Conservation (phyloP, 805 yeast species). For the Zygosaccharomyces lentus region DNA sequence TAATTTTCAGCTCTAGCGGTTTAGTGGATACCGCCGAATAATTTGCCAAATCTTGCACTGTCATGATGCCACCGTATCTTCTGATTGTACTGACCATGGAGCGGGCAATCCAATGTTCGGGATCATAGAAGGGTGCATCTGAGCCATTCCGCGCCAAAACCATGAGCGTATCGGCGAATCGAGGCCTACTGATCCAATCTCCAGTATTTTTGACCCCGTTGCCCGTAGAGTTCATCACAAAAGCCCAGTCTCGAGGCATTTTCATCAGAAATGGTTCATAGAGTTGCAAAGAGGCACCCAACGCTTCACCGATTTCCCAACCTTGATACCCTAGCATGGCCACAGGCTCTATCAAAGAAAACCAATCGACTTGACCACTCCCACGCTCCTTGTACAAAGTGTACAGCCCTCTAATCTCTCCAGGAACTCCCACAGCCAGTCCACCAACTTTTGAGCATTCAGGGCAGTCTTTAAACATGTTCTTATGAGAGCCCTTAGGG, state of each 20-base stretch:
- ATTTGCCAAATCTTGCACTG: constrained; percentile 57
- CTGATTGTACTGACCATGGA: constrained; percentile 49
- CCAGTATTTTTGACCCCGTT: constrained; percentile 46
- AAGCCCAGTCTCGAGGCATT: constrained; percentile 49
- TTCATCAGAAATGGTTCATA: constrained; percentile 36
- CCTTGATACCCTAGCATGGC: constrained; percentile 62
- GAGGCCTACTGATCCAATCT: constrained; percentile 55
- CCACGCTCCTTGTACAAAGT: constrained; percentile 57
- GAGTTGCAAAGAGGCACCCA: constrained; percentile 42
- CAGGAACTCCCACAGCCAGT: constrained; percentile 84
- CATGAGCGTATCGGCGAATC: constrained; percentile 62
- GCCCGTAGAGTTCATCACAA: constrained; percentile 40
- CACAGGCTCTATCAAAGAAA: constrained; percentile 69
- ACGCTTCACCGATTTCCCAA: constrained; percentile 47
- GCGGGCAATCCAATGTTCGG: constrained; percentile 67
- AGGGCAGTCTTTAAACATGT: constrained; percentile 53
- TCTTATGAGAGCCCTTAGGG: constrained; percentile 54
- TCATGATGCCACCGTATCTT: constrained; percentile 62
- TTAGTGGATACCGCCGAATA: constrained; percentile 51
- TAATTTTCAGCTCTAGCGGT: constrained; percentile 27
- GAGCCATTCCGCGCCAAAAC: constrained; percentile 73
- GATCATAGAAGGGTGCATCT: constrained; percentile 75
- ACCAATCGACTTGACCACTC: constrained; percentile 69
- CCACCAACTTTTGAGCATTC: constrained; percentile 73
- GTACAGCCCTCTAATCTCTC: constrained; percentile 83